Base-by-base conservation (phyloP, 768 basidiomycete genomes). In the Gloeophyllum trabeum region DNA sequence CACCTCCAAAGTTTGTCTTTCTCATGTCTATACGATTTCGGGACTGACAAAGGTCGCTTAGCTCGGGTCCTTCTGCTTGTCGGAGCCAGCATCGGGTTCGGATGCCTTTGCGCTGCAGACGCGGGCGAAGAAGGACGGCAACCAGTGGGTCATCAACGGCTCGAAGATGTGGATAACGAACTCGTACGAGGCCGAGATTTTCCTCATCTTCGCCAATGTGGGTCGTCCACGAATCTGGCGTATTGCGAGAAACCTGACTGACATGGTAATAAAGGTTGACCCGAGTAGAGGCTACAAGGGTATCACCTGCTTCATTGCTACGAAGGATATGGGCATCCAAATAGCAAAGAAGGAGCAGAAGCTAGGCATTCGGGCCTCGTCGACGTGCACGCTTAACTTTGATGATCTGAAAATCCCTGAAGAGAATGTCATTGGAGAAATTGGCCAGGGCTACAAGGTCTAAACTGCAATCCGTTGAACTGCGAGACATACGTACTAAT, bases 161-260 rank as follows among this genome's bases (percentile, higher is more conserved):
- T 88, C 89, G 43, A 99, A 99, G 69, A 93, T 94, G 92, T 96
- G 92, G 92, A 96, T 97, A 46, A 94, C 92, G 20, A 97, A 97
- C 62, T 93, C 91, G 1, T 73, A 78, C 45, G 90, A 93, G 61
- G 91, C 90, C 1, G 87, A 91, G 36, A 71, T 93, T 30, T 87
- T 86, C 67, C 79, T 94, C 50, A 86, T 98, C 39, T 98, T 99
- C 47, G 96, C 96, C 40, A 99, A 89, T 47, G 89, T 91, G 44
- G 45, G 75, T 13, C 25, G 6, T 20, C 26, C 16, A 3, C 23
- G n/a, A n/a, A n/a, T n/a, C n/a, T n/a, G n/a, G n/a, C n/a, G n/a
- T n/a, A n/a, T 35, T n/a, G 37, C n/a, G 4, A 34, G 5, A 13
- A 20, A 35, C 4, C 30, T 24, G 28, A 34, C 7, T 12, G 18